These are phyloP conservation scores for Corylus heterophylla DNA, from an alignment of 306 rosid genomes.

Conservation along the genomic window DNA sequence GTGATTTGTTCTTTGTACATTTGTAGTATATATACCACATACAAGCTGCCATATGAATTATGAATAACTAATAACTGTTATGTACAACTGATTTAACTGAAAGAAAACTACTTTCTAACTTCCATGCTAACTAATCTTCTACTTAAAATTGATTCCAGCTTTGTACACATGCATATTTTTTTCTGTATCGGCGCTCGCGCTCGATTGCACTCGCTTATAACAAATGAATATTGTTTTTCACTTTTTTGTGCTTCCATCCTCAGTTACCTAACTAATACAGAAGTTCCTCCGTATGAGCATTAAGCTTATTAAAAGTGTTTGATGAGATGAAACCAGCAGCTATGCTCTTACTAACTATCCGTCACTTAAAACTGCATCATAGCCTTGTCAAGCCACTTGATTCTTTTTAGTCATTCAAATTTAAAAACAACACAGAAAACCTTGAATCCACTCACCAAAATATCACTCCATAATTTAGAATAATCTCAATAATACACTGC, in stretches of 20 bases:
- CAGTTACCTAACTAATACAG: constrained; percentile 20
- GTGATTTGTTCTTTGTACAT: too few species aligned
- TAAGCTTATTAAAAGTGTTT: neutral
- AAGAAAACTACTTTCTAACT: too few species aligned
- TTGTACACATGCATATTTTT: too few species aligned
- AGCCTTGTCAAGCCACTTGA: neutral
- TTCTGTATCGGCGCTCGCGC: too few species aligned
- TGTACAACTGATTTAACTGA: too few species aligned
- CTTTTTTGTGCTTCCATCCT: constrained; percentile 57
- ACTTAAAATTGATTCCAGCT: too few species aligned
- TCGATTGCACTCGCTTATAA: too few species aligned
- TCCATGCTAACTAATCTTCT: too few species aligned
- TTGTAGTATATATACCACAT: too few species aligned
- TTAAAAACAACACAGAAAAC: neutral
- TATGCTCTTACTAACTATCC: neutral
- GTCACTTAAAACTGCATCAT: constrained; percentile 1
- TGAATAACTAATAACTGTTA: too few species aligned
- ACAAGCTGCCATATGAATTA: too few species aligned
- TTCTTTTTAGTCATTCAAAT: neutral
- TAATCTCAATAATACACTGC: neutral
- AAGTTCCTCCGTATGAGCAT: neutral
- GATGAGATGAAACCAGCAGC: neutral
- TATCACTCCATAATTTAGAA: neutral
- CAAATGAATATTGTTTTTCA: constrained; percentile 39
- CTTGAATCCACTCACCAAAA: neutral